Base-by-base conservation (phyloP, 192 early-diverging fungal genomes). In the Pilobolus umbonatus region DNA sequence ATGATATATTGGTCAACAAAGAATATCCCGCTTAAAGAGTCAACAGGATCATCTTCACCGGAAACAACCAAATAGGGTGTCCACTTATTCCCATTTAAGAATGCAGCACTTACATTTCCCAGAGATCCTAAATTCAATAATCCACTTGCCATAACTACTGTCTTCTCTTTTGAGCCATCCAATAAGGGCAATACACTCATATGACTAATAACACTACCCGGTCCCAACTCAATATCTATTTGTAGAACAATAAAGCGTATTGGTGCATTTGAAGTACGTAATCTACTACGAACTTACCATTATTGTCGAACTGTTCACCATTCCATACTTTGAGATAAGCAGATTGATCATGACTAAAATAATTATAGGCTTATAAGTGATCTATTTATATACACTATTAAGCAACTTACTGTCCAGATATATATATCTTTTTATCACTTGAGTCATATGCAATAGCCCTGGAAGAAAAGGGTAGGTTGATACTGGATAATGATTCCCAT, bases 61-160 rank as follows among this genome's bases (percentile, higher is more conserved):
- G 74, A 64, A 28, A 68, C 48, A 7, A 74, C 32, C 25, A 72
- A 34, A 50, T 67, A 82, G 0, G 80, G 80, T 49, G 65, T 74
- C 61, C 71, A 78, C 3, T 46, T 43, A 22, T 67, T 46, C 0
- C 80, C 80, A 63, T 82, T 73, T 58, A 67, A 82, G 34, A 82
- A 72, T 1, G 75, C 80, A 1, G 73, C 53, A 25, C 65, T 70
- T 1, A 71, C 68, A 51, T 80, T 71, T 28, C 76, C 75, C 28
- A 54, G 43, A 9, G 60, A 55, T 17, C 60, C 55, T 1, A 82
- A 56, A 15, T 75, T 65, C 7, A 82, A 56, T 1, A 57, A 49
- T 0, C 80, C 80, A 26, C 67, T 66, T 1, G 75, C 67, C 29
- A 82, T 38, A 0, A 82, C 59, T 24, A 82, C 68, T 6, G 35